Conservation (phyloP, 1,139 yeast genomes). For the Hansenula sp. region DNA sequence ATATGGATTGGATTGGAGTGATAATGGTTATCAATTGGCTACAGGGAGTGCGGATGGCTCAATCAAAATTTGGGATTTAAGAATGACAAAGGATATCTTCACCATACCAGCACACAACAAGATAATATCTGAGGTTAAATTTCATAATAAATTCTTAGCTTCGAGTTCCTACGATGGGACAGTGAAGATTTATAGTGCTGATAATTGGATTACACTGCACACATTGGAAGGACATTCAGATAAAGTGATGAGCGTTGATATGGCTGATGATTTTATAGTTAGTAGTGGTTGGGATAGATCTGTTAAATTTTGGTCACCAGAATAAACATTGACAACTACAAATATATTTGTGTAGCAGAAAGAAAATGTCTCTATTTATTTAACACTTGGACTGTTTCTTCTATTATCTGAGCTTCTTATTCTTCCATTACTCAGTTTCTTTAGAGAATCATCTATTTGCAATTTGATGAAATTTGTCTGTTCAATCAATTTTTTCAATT, state of each 20-base stretch:
- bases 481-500: constrained; percentile 24
- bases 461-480: constrained; percentile 24
- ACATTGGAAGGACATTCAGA: constrained; percentile 62
- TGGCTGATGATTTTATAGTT: constrained; percentile 40
- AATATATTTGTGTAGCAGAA: not conserved
- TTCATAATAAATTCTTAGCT: constrained; percentile 43
- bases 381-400: constrained; percentile 16
- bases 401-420: constrained; percentile 14
- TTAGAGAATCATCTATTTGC: constrained; percentile 26
- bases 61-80: constrained; percentile 82
- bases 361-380: constrained; percentile 1
- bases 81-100: constrained; percentile 41
- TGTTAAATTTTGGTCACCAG: constrained; percentile 51
- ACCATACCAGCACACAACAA: constrained; percentile 77
- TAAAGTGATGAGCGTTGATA: constrained; percentile 69
- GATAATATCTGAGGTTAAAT: constrained; percentile 63
- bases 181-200: constrained; percentile 63
- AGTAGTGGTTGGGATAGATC: constrained; percentile 86
- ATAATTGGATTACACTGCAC: constrained; percentile 61
- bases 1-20: constrained; percentile 69
- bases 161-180: constrained; percentile 71
- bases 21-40: constrained; percentile 71
- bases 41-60: constrained; percentile 85
- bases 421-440: constrained; percentile 27
- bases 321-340: not conserved